These are phyloP conservation scores for Sarocladium brachiariae DNA, from an alignment of 2,329 filamentous ascomycete species.

Conservation along the genomic window DNA sequence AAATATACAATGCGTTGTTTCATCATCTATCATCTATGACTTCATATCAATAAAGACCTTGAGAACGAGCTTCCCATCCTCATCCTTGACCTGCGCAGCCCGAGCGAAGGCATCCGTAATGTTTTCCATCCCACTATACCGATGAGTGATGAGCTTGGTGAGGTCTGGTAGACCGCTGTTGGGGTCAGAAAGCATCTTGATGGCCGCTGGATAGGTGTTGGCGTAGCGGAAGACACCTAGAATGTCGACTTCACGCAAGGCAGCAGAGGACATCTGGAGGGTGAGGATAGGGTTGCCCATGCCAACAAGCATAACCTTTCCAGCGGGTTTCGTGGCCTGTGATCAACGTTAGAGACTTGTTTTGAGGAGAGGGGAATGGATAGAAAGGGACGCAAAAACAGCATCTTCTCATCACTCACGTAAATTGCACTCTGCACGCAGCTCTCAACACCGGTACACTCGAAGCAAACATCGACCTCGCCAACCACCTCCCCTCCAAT, in stretches of 20 bases:
- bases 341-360: neutral
- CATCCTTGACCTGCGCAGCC: constrained; percentile 65
- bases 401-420: constrained; percentile 33
- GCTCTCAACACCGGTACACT: constrained; percentile 14
- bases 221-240: constrained; percentile 65
- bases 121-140: constrained; percentile 54
- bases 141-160: constrained; percentile 63
- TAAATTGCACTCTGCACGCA: constrained; percentile 54
- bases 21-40: neutral
- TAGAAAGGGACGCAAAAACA: too few relatives aligned
- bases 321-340: constrained; percentile 54
- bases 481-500: constrained; percentile 41
- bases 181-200: constrained; percentile 42
- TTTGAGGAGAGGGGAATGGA: neutral
- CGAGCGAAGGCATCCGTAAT: constrained; percentile 65
- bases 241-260: constrained; percentile 65
- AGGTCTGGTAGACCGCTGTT: constrained; percentile 54
- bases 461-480: constrained; percentile 47
- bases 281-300: constrained; percentile 68
- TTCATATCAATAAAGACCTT: constrained; percentile 60
- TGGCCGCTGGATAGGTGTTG: constrained; percentile 39
- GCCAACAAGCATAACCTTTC: constrained; percentile 63
- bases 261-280: constrained; percentile 60
- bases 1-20: neutral
- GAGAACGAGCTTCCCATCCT: constrained; percentile 61